Percentiles rank a stretch among this genome's conserved stretches.
Conservation (phyloP, 768 basidiomycete species). For the Calocybe indica region DNA sequence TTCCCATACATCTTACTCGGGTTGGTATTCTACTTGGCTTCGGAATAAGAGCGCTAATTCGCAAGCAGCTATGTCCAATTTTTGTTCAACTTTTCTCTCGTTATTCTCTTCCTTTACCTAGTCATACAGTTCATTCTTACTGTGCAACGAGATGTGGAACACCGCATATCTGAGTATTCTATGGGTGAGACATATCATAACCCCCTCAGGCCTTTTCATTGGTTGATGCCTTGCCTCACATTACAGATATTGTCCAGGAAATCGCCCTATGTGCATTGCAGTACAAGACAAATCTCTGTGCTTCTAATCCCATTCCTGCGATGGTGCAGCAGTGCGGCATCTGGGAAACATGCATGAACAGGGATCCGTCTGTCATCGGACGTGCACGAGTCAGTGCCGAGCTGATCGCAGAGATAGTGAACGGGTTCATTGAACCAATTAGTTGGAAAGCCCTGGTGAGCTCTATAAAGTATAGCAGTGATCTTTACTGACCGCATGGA, state of each 20-base stretch:
- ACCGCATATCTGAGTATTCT: slow-evolving; percentile 82
- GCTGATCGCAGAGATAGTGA: slow-evolving; percentile 92
- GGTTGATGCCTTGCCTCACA: not conserved
- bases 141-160: slow-evolving; percentile 84
- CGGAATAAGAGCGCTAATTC: slow-evolving; percentile 8
- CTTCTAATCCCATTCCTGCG: slow-evolving; percentile 70
- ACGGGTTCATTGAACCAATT: slow-evolving; percentile 95
- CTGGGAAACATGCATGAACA: slow-evolving; percentile 95
- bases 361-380: slow-evolving; percentile 85
- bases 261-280: slow-evolving; percentile 81
- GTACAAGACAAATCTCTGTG: slow-evolving; percentile 82
- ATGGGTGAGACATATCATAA: slow-evolving; percentile 53
- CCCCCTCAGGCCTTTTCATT: not conserved
- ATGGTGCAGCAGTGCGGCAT: slow-evolving; percentile 81
- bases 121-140: slow-evolving; percentile 83
- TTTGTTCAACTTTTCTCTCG: slow-evolving; percentile 85
- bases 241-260: slow-evolving; percentile 83
- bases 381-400: slow-evolving; percentile 90
- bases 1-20: slow-evolving; percentile 81
- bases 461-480: slow-evolving; percentile 5
- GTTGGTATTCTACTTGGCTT: slow-evolving; percentile 39
- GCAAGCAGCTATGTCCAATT: slow-evolving; percentile 80
- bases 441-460: slow-evolving; percentile 95
- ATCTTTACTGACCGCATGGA: slow-evolving; percentile 9
- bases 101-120: slow-evolving; percentile 80